phyloP scores from a whole-genome alignment of 148 eudicot species.

The Fagopyrum tataricum region DNA sequence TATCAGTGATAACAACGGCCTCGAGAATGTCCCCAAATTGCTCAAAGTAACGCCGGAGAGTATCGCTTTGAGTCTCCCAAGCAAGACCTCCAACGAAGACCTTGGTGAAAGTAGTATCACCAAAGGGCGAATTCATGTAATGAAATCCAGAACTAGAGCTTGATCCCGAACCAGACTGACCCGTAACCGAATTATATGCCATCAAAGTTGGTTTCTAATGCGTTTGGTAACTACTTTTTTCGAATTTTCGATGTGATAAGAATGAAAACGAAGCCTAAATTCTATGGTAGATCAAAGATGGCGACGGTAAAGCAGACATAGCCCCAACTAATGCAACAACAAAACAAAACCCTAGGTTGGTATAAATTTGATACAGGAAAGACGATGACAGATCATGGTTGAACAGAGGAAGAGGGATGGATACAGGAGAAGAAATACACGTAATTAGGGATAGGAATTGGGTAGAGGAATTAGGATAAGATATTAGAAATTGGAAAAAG shows the following conservation, averaged over 20 bases:
- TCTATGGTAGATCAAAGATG: not conserved
- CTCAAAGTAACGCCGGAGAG: conserved; percentile 63
- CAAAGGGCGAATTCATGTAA: conserved; percentile 54
- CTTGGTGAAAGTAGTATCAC: conserved; percentile 85
- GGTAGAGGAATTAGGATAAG: not conserved
- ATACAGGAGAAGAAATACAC: not conserved
- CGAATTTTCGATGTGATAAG: conserved; percentile 7
- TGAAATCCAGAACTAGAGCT: conserved; percentile 53
- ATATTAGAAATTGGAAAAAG: not conserved
- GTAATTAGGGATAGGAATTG: conserved; percentile 10
- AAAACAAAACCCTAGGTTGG: not conserved
- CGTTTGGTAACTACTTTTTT: not conserved
- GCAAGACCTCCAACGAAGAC: conserved; percentile 96
- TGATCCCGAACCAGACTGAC: conserved; percentile 53
- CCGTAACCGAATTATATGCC: conserved; percentile 56
- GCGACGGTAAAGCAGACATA: conserved; percentile 5
- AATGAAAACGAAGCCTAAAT: not conserved
- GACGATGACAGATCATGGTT: conserved; percentile 9
- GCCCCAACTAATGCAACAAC: not conserved
- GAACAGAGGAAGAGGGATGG: not conserved
- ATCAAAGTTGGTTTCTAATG: conserved; percentile 12
- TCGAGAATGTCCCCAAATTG: conserved; percentile 95
- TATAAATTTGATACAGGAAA: not conserved
- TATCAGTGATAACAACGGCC: conserved; percentile 95
- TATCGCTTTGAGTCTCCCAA: conserved; percentile 93